Evolutionary conservation across 225 moss, liverwort and hornwort species (phyloP).

Genomic region (Physcomitrium patens): DNA sequence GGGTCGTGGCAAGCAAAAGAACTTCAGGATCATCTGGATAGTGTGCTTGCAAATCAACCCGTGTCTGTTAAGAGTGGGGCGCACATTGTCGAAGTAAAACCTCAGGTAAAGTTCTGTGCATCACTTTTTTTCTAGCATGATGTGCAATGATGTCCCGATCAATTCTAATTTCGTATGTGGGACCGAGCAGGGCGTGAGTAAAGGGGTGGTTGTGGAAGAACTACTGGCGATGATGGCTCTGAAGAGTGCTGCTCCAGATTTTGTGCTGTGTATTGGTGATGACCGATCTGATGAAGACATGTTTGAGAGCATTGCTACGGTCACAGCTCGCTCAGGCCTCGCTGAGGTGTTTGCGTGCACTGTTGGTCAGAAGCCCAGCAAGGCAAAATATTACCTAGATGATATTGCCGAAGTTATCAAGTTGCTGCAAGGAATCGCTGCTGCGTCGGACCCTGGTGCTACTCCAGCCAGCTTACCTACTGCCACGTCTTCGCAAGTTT

Average conservation of each 20-base stretch:
- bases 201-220: slow-evolving; percentile 84
- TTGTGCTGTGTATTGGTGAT: slow-evolving; percentile 74
- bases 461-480: slow-evolving; percentile 45
- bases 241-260: slow-evolving; percentile 67
- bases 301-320: slow-evolving; percentile 67
- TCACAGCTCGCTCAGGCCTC: slow-evolving; percentile 57
- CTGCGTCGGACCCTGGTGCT: slow-evolving; percentile 58
- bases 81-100: slow-evolving; percentile 92
- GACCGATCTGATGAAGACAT: slow-evolving; percentile 74
- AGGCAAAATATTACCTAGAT: slow-evolving; percentile 71
- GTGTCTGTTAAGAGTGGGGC: slow-evolving; percentile 91
- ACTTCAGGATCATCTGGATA: slow-evolving; percentile 87
- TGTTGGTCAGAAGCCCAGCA: slow-evolving; percentile 71
- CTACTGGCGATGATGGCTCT: slow-evolving; percentile 81
- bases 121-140: not conserved
- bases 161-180: slow-evolving; percentile 23
- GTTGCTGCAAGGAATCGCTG: slow-evolving; percentile 67
- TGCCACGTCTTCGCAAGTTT: slow-evolving; percentile 53
- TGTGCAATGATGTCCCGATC: not conserved
- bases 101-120: slow-evolving; percentile 59
- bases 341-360: slow-evolving; percentile 70
- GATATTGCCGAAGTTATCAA: slow-evolving; percentile 70
- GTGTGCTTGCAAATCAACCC: slow-evolving; percentile 89
- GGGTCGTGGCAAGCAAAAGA: slow-evolving; percentile 99
- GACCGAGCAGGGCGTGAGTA: slow-evolving; percentile 82